Conservation (phyloP, 768 basidiomycete species). For the Auricularia heimuer region DNA sequence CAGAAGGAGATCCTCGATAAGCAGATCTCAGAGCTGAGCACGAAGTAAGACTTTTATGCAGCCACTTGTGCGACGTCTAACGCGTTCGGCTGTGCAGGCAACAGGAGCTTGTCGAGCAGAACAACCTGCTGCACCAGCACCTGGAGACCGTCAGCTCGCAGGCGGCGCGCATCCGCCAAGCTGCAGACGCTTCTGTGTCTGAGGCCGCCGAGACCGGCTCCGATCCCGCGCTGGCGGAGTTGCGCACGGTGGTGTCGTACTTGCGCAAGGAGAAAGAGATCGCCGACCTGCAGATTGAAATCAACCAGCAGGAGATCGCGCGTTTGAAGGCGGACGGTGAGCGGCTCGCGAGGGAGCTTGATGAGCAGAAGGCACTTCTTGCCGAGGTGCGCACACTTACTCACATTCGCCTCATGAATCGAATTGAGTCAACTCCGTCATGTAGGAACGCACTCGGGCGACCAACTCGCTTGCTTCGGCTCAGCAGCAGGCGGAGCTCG, state of each 20-base stretch:
- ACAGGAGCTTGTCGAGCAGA: constrained; percentile 68
- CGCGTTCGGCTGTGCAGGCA: constrained; percentile 32
- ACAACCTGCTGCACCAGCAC: constrained; percentile 68
- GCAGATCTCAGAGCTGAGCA: constrained; percentile 61
- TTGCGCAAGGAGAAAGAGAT: constrained; percentile 88
- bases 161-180: constrained; percentile 69
- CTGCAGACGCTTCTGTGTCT: constrained; percentile 43
- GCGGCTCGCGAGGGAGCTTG: constrained; percentile 54
- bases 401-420: too few species aligned
- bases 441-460: constrained; percentile 72
- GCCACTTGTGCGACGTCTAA: background rate
- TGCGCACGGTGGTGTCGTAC: constrained; percentile 71
- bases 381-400: constrained; percentile 43
- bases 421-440: too few species aligned
- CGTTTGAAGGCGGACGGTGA: constrained; percentile 70
- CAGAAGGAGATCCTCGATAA: constrained; percentile 71
- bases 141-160: constrained; percentile 77
- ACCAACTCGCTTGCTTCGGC: constrained; percentile 61
- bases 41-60: constrained; percentile 38
- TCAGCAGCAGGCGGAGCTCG: constrained; percentile 71
- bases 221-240: constrained; percentile 54
- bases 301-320: constrained; percentile 66
- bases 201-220: constrained; percentile 33
- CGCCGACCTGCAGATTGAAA: constrained; percentile 76
- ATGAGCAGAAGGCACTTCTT: constrained; percentile 59